These are phyloP conservation scores for Podospora tetraspora DNA, from an alignment of 495 filamentous ascomycete genomes.

Conservation along the genomic window DNA sequence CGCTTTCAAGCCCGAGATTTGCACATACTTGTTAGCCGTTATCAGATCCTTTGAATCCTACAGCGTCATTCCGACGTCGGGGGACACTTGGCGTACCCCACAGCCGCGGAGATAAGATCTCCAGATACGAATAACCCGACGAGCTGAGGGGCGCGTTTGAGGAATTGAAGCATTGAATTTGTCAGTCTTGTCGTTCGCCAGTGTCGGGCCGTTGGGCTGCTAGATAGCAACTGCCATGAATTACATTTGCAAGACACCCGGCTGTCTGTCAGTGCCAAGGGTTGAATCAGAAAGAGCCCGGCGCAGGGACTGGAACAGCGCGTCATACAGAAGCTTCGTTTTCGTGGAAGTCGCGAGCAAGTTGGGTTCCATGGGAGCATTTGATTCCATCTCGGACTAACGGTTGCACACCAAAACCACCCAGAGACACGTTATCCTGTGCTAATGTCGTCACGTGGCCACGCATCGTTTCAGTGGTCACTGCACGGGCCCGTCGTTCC, in stretches of 20 bases:
- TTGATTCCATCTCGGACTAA: neutral
- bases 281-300: neutral
- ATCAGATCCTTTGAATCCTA: slow-evolving; percentile 5
- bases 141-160: neutral
- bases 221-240: neutral
- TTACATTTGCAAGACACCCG: neutral
- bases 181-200: neutral
- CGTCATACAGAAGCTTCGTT: neutral
- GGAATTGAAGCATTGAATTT: neutral
- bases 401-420: neutral
- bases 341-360: neutral
- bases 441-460: neutral
- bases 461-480: neutral
- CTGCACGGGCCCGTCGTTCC: slow-evolving; percentile 7
- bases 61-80: slow-evolving; percentile 29
- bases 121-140: slow-evolving; percentile 31
- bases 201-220: neutral
- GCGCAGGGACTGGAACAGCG: neutral
- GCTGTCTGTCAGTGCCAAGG: neutral
- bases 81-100: slow-evolving; percentile 19
- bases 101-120: slow-evolving; percentile 33
- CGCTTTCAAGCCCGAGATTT: neutral
- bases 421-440: neutral
- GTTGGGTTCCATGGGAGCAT: neutral
- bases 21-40: slow-evolving; percentile 9